Base-by-base conservation (phyloP, 2,329 filamentous ascomycete species). In the Bipolaris zeicola region DNA sequence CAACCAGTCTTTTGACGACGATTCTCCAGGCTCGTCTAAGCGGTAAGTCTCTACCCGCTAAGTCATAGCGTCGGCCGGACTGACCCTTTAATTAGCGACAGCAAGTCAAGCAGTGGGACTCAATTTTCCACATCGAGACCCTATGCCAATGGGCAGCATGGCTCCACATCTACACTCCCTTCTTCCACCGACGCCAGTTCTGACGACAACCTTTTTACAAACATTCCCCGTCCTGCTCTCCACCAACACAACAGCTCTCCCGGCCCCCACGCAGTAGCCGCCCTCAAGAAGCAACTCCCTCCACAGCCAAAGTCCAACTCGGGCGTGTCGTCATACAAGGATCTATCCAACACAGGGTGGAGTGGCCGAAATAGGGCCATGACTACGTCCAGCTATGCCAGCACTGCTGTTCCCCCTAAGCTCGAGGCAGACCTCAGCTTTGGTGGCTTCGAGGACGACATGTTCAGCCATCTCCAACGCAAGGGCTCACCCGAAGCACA, bases 351-450 rank as follows among this genome's bases (percentile, higher is more conserved):
- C 8, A 60, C 59, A 7, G 62, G 58, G 34, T 59, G 56, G 47
- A 60, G 46, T 43, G 58, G 50, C 33, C 55, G 61, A 59, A 68
- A 60, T 57, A 72, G 74, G 20, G 78, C 81, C 18, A 77, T 81
- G 75, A 84, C 82, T 3, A 70, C 76, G 31, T 83, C 80, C 53
- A 79, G 77, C 62, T 78, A 78, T 62, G 76, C 76, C 13, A 85
- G 82, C 44, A 79, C 80, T 24, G 82, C 80, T 18, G 69, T 73
- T 78, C 80, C 83, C 5, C 83, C 83, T 7, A 82, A 80, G 60
- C 69, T 85, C 14, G 81, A 84, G 50, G 63, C 64, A 2, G 71
- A 73, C 38, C 55, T 76, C 28, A 62, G 68, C 51, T 73, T 74
- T 60, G 70, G 68, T 13, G 72, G 75, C 38, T 69, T 69, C 33